Percentiles rank a stretch among this genome's conserved stretches.
Conservation (phyloP, 2,329 filamentous ascomycete genomes). For the Botryotinia narcissicola region DNA sequence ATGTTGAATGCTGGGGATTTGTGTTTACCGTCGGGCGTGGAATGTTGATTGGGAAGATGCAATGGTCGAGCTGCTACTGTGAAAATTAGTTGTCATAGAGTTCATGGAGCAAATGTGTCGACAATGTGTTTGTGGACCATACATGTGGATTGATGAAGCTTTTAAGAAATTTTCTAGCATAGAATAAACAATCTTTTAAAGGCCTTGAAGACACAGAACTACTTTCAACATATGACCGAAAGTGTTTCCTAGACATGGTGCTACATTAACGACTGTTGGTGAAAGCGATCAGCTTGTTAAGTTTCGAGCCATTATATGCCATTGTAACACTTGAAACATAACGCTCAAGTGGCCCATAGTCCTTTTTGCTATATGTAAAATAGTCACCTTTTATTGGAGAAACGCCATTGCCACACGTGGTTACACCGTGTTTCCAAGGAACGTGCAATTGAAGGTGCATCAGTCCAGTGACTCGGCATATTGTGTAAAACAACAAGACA, state of each 20-base stretch:
- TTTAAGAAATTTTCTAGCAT: rapidly evolving
- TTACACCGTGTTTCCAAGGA: no score
- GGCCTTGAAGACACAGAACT: background rate
- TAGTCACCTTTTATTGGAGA: background rate
- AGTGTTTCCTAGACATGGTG: background rate
- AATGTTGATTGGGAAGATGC: background rate
- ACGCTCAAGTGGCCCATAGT: background rate
- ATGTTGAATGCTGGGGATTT: constrained; percentile 12
- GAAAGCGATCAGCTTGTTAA: background rate
- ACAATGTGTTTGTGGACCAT: no score
- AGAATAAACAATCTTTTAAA: background rate
- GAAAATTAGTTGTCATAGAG: background rate
- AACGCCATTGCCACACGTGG: background rate
- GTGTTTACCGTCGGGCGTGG: background rate
- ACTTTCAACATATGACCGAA: background rate
- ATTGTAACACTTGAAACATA: background rate
- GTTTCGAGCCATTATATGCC: background rate
- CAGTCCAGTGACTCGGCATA: background rate
- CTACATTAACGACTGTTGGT: background rate
- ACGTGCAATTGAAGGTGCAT: background rate
- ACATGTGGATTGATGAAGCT: no score
- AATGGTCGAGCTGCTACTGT: background rate
- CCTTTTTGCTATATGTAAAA: background rate
- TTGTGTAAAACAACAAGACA: background rate
- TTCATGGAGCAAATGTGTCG: no score